A percentile compares a stretch with the other conserved stretches of the same genome.
Evolutionary conservation across 1,284 basidiomycete genomes (phyloP).

Genomic region (Apiotrichum siamense): DNA sequence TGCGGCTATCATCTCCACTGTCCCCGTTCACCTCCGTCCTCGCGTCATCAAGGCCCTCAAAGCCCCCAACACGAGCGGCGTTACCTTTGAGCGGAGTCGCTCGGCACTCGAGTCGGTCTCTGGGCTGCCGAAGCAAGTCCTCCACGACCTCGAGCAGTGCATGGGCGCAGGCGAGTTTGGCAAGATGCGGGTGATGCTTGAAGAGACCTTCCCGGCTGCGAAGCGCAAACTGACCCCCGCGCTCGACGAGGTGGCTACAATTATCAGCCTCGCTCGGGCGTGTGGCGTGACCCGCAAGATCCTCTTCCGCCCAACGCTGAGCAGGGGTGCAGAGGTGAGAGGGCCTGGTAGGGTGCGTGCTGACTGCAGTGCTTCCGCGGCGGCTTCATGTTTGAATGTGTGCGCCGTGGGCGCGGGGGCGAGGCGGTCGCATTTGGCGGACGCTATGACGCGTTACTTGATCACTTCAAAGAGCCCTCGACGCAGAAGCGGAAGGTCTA

Average conservation of each 20-base stretch:
- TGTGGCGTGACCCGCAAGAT: slow-evolving; percentile 50
- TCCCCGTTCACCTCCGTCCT: slow-evolving; percentile 28
- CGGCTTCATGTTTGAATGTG: slow-evolving; percentile 53
- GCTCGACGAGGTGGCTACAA: slow-evolving; percentile 45
- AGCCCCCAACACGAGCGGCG: slow-evolving; percentile 19
- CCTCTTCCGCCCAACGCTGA: slow-evolving; percentile 48
- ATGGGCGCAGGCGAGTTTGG: slow-evolving; percentile 30
- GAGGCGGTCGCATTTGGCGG: slow-evolving; percentile 52
- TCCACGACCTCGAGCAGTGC: slow-evolving; percentile 47
- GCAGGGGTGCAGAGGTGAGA: slow-evolving; percentile 35
- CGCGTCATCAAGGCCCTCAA: slow-evolving; percentile 37
- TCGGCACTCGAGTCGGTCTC: slow-evolving; percentile 24
- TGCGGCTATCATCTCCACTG: slow-evolving; percentile 30
- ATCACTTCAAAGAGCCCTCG: slow-evolving; percentile 49
- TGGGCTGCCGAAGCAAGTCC: slow-evolving; percentile 27
- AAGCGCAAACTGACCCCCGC: slow-evolving; percentile 36
- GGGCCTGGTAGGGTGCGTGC: slow-evolving; percentile 3
- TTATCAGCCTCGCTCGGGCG: slow-evolving; percentile 46
- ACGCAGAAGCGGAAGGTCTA: slow-evolving; percentile 38
- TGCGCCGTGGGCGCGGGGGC: slow-evolving; percentile 47
- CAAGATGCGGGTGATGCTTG: slow-evolving; percentile 23
- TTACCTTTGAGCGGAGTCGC: slow-evolving; percentile 21
- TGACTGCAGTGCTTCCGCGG: slow-evolving; percentile 48
- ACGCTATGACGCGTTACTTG: slow-evolving; percentile 51
- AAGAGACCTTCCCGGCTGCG: slow-evolving; percentile 25